Conservation (phyloP, 352 stramenopile species). For the Pythium phragmiticola region DNA sequence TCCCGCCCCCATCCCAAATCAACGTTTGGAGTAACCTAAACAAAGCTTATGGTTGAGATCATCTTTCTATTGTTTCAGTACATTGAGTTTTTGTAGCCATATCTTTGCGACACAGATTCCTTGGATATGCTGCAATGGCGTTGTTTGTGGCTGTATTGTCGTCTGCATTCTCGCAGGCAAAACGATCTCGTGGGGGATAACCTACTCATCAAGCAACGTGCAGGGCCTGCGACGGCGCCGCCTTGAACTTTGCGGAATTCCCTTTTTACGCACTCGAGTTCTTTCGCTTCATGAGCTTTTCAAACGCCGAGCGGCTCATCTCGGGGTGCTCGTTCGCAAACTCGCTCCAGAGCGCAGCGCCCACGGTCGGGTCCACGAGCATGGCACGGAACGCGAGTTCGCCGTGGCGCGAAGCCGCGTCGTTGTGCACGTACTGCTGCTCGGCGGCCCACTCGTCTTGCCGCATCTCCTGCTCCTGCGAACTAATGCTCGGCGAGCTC, state of each 20-base stretch:
- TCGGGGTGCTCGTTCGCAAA: constrained; percentile 31
- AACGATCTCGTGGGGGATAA: too few species aligned
- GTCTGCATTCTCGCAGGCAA: too few species aligned
- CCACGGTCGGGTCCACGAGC: constrained; percentile 30
- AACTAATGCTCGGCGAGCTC: constrained; percentile 22
- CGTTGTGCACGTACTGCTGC: constrained; percentile 29
- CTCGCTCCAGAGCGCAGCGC: constrained; percentile 32
- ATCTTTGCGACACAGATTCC: background rate
- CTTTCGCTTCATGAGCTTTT: constrained; percentile 32
- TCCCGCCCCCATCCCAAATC: background rate
- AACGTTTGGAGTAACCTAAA: background rate
- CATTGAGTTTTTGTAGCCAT: background rate
- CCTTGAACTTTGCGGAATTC: too few species aligned
- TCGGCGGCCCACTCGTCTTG: constrained; percentile 29
- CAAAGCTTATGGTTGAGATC: background rate
- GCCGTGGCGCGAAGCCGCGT: constrained; percentile 34
- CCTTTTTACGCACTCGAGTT: constrained; percentile 3
- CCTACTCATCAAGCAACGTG: too few species aligned
- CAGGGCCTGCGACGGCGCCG: too few species aligned
- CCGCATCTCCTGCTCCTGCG: constrained; percentile 24
- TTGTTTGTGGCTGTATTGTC: too few species aligned
- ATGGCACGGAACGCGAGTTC: constrained; percentile 41
- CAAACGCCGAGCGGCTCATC: constrained; percentile 35
- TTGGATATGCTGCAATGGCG: background rate
- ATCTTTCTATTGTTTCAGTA: background rate